Conservation (phyloP, 83 land plant genomes). For the Thuja plicata region DNA sequence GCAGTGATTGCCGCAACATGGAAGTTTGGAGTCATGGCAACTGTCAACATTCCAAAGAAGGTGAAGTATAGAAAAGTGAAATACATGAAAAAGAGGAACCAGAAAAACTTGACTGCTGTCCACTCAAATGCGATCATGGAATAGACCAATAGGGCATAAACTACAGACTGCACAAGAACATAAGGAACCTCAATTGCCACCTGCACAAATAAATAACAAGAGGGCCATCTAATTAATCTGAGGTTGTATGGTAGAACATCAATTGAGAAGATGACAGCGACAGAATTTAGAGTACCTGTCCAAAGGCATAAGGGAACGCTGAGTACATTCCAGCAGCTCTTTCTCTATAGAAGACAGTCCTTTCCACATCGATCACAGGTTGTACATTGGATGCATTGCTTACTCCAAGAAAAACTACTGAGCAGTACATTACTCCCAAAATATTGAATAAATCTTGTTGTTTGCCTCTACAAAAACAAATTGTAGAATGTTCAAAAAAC, state of each 20-base stretch:
- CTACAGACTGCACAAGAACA: constrained; percentile 20
- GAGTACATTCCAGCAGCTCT: constrained; percentile 37
- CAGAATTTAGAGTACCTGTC: constrained; percentile 16
- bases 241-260: background rate
- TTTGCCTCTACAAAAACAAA: background rate
- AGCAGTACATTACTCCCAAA: constrained; percentile 24
- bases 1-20: constrained; percentile 32
- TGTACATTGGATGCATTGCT: constrained; percentile 25
- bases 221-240: background rate
- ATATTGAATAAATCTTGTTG: constrained; percentile 20
- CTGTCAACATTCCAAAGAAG: constrained; percentile 40
- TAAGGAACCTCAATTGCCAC: constrained; percentile 43
- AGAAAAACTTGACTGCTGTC: constrained; percentile 36
- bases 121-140: constrained; percentile 42
- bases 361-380: constrained; percentile 25
- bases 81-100: constrained; percentile 27
- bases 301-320: constrained; percentile 26
- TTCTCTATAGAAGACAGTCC: constrained; percentile 32
- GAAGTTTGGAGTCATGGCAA: constrained; percentile 31
- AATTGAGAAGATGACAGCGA: background rate
- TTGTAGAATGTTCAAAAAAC: background rate
- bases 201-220: constrained; percentile 24
- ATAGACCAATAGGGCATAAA: constrained; percentile 21
- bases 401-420: constrained; percentile 18
- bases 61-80: constrained; percentile 43